A percentile compares a stretch with the other conserved stretches of the same genome.
phyloP scores from a whole-genome alignment of 495 filamentous ascomycete genomes.

The Trichoderma virens region DNA sequence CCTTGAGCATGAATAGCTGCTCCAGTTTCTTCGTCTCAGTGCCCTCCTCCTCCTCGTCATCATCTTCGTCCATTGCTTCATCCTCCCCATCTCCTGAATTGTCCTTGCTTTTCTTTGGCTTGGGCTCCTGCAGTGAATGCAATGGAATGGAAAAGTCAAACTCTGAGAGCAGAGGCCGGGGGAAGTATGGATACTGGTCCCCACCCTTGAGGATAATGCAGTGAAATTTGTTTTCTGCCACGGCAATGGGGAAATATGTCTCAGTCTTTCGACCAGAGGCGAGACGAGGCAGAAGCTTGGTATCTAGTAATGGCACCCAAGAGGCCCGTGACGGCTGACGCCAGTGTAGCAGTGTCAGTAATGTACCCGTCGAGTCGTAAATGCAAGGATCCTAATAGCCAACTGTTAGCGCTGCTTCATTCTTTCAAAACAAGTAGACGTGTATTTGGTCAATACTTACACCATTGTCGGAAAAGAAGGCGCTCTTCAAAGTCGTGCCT shows the following conservation, averaged over 20 bases:
- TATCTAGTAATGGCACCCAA: slow-evolving; percentile 91
- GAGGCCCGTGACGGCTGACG: slow-evolving; percentile 71
- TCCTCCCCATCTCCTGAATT: slow-evolving; percentile 27
- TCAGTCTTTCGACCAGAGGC: slow-evolving; percentile 79
- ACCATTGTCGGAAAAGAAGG: slow-evolving; percentile 87
- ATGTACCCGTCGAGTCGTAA: slow-evolving; percentile 81
- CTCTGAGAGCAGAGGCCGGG: slow-evolving; percentile 81
- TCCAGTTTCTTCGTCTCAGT: slow-evolving; percentile 49
- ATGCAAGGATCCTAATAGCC: slow-evolving; percentile 74
- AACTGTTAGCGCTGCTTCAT: background rate
- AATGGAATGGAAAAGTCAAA: slow-evolving; percentile 88
- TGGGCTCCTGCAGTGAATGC: slow-evolving; percentile 36
- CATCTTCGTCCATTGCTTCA: slow-evolving; percentile 28
- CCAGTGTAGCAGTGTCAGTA: slow-evolving; percentile 88
- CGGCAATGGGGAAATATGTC: slow-evolving; percentile 90
- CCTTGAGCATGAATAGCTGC: slow-evolving; percentile 70
- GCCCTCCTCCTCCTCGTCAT: slow-evolving; percentile 20
- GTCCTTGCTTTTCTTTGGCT: slow-evolving; percentile 29
- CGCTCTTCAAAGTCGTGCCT: slow-evolving; percentile 60
- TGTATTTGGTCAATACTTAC: slow-evolving; percentile 35
- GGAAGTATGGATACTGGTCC: slow-evolving; percentile 91
- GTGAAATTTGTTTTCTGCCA: slow-evolving; percentile 87
- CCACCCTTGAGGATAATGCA: slow-evolving; percentile 97
- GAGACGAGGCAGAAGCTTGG: slow-evolving; percentile 70
- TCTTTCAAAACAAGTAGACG: background rate